Conservation (phyloP, 768 basidiomycete species). For the Boletus patriciae region DNA sequence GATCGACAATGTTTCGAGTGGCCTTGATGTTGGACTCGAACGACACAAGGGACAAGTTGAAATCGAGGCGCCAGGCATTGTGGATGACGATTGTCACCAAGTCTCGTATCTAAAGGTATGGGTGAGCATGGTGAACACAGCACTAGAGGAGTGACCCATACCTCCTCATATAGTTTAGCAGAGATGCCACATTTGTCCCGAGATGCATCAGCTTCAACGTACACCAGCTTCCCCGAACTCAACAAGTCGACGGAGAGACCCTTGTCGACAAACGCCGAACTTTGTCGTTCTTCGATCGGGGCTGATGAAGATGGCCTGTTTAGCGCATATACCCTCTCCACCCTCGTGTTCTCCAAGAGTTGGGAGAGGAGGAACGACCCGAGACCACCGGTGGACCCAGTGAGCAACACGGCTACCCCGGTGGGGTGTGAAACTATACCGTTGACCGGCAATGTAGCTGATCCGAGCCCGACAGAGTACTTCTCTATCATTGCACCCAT, state of each 20-base stretch:
- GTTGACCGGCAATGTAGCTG: not conserved
- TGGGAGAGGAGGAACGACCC: constrained; percentile 38
- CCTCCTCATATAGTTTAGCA: constrained; percentile 30
- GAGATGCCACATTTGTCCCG: constrained; percentile 31
- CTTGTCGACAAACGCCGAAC: constrained; percentile 33
- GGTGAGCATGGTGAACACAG: not conserved
- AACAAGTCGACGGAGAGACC: constrained; percentile 33
- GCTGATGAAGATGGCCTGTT: not conserved
- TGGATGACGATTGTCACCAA: constrained; percentile 32
- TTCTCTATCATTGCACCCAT: constrained; percentile 35
- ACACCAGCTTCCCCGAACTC: constrained; percentile 32
- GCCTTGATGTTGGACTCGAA: constrained; percentile 22
- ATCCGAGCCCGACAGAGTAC: not conserved
- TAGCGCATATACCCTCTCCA: constrained; percentile 29
- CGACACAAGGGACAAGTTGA: constrained; percentile 21
- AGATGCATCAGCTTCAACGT: constrained; percentile 39
- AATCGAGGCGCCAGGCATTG: constrained; percentile 34
- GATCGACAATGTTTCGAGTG: not conserved
- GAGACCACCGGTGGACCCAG: constrained; percentile 45
- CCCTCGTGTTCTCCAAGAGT: constrained; percentile 23
- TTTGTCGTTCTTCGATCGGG: constrained; percentile 30
- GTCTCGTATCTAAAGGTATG: constrained; percentile 11
- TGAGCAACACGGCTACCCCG: constrained; percentile 22
- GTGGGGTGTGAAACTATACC: not conserved
- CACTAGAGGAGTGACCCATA: not conserved